These are phyloP conservation scores for Pelargonium citronellum DNA, from an alignment of 441 rosid species.

Conservation along the genomic window DNA sequence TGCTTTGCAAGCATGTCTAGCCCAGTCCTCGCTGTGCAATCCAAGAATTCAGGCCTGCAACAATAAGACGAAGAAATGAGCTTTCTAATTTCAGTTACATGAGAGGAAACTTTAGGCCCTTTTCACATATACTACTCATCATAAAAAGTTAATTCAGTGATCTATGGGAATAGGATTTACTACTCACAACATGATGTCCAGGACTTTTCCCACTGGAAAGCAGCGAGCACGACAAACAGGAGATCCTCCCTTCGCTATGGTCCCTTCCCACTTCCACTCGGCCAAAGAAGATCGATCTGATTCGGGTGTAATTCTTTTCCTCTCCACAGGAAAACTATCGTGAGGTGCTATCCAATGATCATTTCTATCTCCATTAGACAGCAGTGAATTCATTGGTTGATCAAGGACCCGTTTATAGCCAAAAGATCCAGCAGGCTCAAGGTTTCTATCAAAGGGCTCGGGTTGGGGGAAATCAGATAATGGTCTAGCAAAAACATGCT, in stretches of 20 bases:
- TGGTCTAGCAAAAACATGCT: conserved; percentile 37
- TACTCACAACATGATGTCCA: conserved; percentile 82
- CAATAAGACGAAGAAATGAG: background rate
- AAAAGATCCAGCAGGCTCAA: conserved; percentile 29
- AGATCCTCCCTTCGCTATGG: conserved; percentile 90
- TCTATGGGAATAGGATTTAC: background rate
- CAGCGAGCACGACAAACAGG: conserved; percentile 88
- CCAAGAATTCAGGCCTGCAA: conserved; percentile 84
- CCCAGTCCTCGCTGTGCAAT: conserved; percentile 95
- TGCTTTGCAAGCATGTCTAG: conserved; percentile 94
- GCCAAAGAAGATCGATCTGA: conserved; percentile 46
- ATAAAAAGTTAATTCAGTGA: background rate
- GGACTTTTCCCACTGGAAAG: conserved; percentile 86
- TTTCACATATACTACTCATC: background rate
- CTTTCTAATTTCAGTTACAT: background rate
- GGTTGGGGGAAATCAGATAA: conserved; percentile 51
- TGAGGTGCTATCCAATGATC: conserved; percentile 45
- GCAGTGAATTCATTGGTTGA: conserved; percentile 27
- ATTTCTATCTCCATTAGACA: conserved; percentile 42
- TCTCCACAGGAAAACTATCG: conserved; percentile 50
- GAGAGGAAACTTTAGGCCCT: background rate
- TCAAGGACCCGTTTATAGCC: conserved; percentile 50
- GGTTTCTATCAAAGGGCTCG: conserved; percentile 42
- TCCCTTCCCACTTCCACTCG: conserved; percentile 99
- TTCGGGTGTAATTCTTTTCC: conserved; percentile 55